Percentiles rank a stretch among this genome's conserved stretches.
Evolutionary conservation across 495 filamentous ascomycete species (phyloP).

Genomic region (Lepidopterella palustris): DNA sequence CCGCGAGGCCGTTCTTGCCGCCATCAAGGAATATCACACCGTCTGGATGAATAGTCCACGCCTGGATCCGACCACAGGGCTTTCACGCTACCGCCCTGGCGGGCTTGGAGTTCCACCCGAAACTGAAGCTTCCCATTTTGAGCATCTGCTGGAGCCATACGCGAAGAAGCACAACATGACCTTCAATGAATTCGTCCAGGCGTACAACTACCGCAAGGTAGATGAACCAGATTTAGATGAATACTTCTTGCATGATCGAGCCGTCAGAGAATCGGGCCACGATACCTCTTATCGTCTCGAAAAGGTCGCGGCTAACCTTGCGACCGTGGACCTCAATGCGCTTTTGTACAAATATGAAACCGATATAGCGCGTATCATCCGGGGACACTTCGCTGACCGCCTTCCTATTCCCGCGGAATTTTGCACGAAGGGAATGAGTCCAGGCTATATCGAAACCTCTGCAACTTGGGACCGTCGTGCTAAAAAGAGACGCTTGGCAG

Average conservation of each 20-base stretch:
- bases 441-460: slow-evolving; percentile 66
- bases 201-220: slow-evolving; percentile 75
- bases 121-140: slow-evolving; percentile 83
- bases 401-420: slow-evolving; percentile 74
- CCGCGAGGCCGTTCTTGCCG: slow-evolving; percentile 68
- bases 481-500: slow-evolving; percentile 65
- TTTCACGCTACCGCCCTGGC: slow-evolving; percentile 83
- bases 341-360: slow-evolving; percentile 92
- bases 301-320: slow-evolving; percentile 76
- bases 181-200: slow-evolving; percentile 73
- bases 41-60: slow-evolving; percentile 83
- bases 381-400: slow-evolving; percentile 69
- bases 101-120: slow-evolving; percentile 91
- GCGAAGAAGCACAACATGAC: slow-evolving; percentile 74
- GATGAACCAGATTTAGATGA: slow-evolving; percentile 83
- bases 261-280: slow-evolving; percentile 93
- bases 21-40: slow-evolving; percentile 92
- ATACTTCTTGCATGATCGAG: slow-evolving; percentile 92
- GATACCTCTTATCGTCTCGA: slow-evolving; percentile 93
- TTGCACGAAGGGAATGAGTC: slow-evolving; percentile 50
- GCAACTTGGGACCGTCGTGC: slow-evolving; percentile 82
- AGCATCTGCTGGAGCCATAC: slow-evolving; percentile 79
- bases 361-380: slow-evolving; percentile 81
- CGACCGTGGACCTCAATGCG: slow-evolving; percentile 90
- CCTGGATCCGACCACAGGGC: slow-evolving; percentile 68